Conservation (phyloP, 1,139 yeast genomes). For the Pichiaceae sp. region DNA sequence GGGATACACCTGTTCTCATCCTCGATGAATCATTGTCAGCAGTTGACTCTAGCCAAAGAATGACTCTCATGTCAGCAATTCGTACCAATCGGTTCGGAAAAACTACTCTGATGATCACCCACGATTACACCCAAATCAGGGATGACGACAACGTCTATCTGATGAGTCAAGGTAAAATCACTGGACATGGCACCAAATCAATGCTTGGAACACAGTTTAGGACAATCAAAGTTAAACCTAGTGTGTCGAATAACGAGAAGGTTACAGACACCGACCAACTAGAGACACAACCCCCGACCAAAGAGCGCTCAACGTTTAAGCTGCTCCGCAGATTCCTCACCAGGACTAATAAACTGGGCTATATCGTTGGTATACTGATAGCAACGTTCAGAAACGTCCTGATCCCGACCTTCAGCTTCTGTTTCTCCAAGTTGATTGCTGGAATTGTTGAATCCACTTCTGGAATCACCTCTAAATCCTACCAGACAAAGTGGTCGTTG, state of each 20-base stretch:
- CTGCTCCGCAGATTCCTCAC: constrained; percentile 3
- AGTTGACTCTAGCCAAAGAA: constrained; percentile 47
- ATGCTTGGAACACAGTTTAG: constrained; percentile 18
- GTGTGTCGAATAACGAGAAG: background rate
- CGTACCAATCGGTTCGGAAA: constrained; percentile 54
- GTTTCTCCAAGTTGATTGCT: constrained; percentile 59
- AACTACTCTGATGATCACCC: constrained; percentile 78
- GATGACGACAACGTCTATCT: constrained; percentile 55
- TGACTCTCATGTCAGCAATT: constrained; percentile 37
- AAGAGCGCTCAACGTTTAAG: constrained; percentile 4
- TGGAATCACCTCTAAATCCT: constrained; percentile 27
- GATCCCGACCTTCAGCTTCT: constrained; percentile 72
- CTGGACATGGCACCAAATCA: constrained; percentile 33
- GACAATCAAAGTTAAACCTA: background rate
- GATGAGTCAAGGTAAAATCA: constrained; percentile 50
- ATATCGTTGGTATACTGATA: constrained; percentile 40
- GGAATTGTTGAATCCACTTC: constrained; percentile 37
- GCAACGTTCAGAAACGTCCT: constrained; percentile 53
- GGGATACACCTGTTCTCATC: constrained; percentile 66
- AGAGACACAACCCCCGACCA: constrained; percentile 5
- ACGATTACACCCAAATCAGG: constrained; percentile 53
- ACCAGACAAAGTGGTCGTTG: constrained; percentile 57
- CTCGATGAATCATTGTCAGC: constrained; percentile 87
- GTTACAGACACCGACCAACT: background rate
- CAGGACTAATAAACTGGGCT: constrained; percentile 7